A percentile compares a stretch with the other conserved stretches of the same genome.
Conservation (phyloP, 352 stramenopile genomes). For the Thalassiosira livingstoniorum region DNA sequence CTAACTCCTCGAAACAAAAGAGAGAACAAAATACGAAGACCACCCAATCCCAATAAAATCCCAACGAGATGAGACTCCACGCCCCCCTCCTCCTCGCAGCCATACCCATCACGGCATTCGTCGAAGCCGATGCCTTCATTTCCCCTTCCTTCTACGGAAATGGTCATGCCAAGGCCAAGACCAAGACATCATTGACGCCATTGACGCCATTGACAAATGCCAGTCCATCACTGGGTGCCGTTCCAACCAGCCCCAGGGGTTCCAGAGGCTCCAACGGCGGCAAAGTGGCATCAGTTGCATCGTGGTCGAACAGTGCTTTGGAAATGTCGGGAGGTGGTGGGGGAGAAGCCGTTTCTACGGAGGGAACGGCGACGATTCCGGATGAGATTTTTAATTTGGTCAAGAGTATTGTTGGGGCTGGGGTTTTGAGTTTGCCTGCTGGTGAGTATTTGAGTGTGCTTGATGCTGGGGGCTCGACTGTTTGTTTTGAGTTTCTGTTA, state of each 20-base stretch:
- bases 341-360: constrained; percentile 37
- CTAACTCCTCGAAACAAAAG: not conserved
- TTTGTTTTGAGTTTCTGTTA: too few species aligned
- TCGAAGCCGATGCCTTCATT: constrained; percentile 56
- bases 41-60: not conserved
- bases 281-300: not conserved
- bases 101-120: constrained; percentile 46
- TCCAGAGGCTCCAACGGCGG: too few species aligned
- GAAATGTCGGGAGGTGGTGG: constrained; percentile 61
- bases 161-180: constrained; percentile 1
- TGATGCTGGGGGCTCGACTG: too few species aligned
- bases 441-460: constrained; percentile 70
- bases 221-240: not conserved
- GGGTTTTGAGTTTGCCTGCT: constrained; percentile 80
- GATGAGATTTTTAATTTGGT: constrained; percentile 85
- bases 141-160: constrained; percentile 10
- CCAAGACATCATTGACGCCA: too few species aligned
- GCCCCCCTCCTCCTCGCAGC: constrained; percentile 47
- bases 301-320: constrained; percentile 33
- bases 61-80: constrained; percentile 41
- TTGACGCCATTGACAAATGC: constrained; percentile 32
- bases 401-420: constrained; percentile 85
- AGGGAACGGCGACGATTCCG: constrained; percentile 80
- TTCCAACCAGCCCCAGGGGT: too few species aligned
- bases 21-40: not conserved